A percentile compares a stretch with the other conserved stretches of the same genome.
Evolutionary conservation across 1,139 yeast genomes (phyloP).

Genomic region (Pichia sp.): DNA sequence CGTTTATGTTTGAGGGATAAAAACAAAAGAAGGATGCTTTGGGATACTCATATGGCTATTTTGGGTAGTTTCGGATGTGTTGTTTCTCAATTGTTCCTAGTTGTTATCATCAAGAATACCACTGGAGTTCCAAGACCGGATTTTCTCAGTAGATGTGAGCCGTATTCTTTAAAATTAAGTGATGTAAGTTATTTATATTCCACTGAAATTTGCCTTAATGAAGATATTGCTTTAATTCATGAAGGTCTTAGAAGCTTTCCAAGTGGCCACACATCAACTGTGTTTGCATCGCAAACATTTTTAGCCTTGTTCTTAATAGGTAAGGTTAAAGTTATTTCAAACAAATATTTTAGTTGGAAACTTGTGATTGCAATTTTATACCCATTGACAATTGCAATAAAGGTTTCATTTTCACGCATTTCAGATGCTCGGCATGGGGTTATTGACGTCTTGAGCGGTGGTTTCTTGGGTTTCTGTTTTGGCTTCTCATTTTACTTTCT

Average conservation of each 20-base stretch:
- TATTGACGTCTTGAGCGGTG: constrained; percentile 39
- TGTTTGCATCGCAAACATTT: constrained; percentile 40
- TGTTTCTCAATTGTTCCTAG: constrained; percentile 36
- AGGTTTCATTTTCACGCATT: constrained; percentile 38
- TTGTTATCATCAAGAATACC: constrained; percentile 39
- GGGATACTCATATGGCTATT: constrained; percentile 39
- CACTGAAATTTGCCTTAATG: constrained; percentile 34
- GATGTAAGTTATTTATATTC: constrained; percentile 27
- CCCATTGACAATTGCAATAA: constrained; percentile 36
- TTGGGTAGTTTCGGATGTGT: constrained; percentile 37
- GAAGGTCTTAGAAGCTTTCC: constrained; percentile 50
- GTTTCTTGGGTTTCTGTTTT: constrained; percentile 33
- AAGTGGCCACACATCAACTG: constrained; percentile 46
- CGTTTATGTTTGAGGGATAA: constrained; percentile 11
- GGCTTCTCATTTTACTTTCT: constrained; percentile 35
- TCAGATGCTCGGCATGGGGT: constrained; percentile 46
- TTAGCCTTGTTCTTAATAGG: constrained; percentile 36
- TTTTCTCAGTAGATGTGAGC: constrained; percentile 38
- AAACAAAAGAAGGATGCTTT: constrained; percentile 30
- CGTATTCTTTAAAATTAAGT: constrained; percentile 19
- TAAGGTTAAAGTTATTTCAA: constrained; percentile 35
- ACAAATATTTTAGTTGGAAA: constrained; percentile 33
- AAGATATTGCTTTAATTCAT: constrained; percentile 28
- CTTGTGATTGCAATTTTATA: constrained; percentile 30
- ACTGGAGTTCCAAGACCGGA: constrained; percentile 46